Percentiles rank a stretch among this genome's conserved stretches.
phyloP scores from a whole-genome alignment of 352 stramenopile genomes.

The Thalassiosira delicatula region DNA sequence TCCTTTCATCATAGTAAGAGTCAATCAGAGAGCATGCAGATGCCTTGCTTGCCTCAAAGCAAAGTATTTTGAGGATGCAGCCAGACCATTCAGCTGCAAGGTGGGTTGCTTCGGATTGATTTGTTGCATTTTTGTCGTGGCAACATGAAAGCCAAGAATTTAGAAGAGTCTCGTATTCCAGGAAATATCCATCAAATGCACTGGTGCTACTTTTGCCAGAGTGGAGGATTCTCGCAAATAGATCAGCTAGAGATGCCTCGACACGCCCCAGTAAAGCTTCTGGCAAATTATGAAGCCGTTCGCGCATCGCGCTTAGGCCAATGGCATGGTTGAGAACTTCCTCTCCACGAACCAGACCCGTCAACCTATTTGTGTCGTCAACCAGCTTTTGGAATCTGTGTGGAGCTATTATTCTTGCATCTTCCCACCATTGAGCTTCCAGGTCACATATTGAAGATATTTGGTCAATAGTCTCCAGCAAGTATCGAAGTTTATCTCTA shows the following conservation, averaged over 20 bases:
- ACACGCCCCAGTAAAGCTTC: constrained; percentile 37
- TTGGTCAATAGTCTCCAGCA: constrained; percentile 48
- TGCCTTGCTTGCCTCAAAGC: constrained; percentile 53
- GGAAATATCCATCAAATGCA: too few species aligned
- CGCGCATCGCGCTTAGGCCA: constrained; percentile 38
- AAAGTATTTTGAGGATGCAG: constrained; percentile 58
- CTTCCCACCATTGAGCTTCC: constrained; percentile 53
- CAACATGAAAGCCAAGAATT: too few species aligned
- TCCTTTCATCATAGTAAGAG: constrained; percentile 15
- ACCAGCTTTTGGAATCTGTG: constrained; percentile 40
- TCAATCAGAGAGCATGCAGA: constrained; percentile 48
- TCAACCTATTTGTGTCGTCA: constrained; percentile 43
- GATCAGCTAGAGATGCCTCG: constrained; percentile 48
- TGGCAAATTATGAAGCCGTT: constrained; percentile 43
- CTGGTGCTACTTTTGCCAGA: too few species aligned
- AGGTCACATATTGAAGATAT: constrained; percentile 49
- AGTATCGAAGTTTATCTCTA: too few species aligned
- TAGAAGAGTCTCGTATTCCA: too few species aligned
- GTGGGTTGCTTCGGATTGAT: too few species aligned
- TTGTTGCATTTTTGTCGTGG: too few species aligned
- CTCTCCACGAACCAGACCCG: constrained; percentile 38
- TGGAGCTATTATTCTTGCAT: constrained; percentile 19
- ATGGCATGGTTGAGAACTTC: constrained; percentile 53
- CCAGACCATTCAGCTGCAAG: constrained; percentile 51
- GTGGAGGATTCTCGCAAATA: too few species aligned